Base-by-base conservation (phyloP, 331 rosid genomes). In the Arachis monticola region DNA sequence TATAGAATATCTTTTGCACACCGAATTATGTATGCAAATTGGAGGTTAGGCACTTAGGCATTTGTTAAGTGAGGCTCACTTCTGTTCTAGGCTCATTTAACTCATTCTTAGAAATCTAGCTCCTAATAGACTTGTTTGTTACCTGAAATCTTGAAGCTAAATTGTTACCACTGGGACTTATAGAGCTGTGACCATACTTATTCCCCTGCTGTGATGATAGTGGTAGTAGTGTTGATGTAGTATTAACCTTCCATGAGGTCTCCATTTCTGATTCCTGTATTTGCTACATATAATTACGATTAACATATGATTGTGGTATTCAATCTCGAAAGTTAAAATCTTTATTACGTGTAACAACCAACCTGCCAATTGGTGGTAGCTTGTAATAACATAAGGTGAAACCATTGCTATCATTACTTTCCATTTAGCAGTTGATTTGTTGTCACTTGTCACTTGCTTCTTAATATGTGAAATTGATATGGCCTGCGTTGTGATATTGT, bases 401-500 rank as follows among this genome's bases (percentile, higher is more conserved):
- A 50, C 7, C 76, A 7, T 61, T 12, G 69, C 31, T 30, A 11
- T 31, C 47, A 31, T 32, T 13, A 30, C 59, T 38, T 70, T 67
- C 13, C 56, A 40, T 73, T 58, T 48, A 64, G 73, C 68, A 35
- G 17, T 60, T 42, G 62, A 10, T 73, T 41, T 77, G 35, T 69
- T 67, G 56, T 58, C 41, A 60, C 41, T 69, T 67, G 56, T 58
- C 41, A 60, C 41, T 66, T 12, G 48, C 40, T 70, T 77, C 42
- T 32, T 10, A 47, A 8, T 69, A 7, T 2, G 13, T 73, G 69
- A 56, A 52, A 27, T 62, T 46, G 14, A 59, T 35, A 40, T 12
- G 66, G 38, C 46, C 58, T 48, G 62, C 56, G 2, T 60, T 75
- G 32, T 81, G 77, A 81, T 67, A 4, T 47, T 41, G 67, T 42